A percentile compares a stretch with the other conserved stretches of the same genome.
phyloP scores from a whole-genome alignment of 1,284 basidiomycete species.

The Schizophyllum amplum region DNA sequence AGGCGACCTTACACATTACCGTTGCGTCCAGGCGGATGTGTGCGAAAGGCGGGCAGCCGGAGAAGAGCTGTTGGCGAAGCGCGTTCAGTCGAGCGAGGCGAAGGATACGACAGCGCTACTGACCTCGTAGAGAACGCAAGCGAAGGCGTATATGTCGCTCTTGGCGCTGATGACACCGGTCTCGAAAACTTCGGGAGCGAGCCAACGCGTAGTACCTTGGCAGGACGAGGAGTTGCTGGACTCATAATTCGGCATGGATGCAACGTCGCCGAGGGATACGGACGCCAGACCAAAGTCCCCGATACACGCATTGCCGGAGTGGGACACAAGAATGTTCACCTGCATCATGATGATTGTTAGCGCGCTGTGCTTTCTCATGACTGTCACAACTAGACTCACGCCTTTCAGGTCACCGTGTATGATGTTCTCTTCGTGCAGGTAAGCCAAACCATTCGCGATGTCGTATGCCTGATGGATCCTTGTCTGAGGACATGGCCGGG shows the following conservation, averaged over 20 bases:
- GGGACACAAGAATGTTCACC: slow-evolving; percentile 26
- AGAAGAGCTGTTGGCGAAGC: slow-evolving; percentile 8
- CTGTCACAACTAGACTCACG: slow-evolving; percentile 16
- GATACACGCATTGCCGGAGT: slow-evolving; percentile 18
- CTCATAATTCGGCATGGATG: too few relatives aligned
- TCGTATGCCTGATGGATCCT: slow-evolving; percentile 16
- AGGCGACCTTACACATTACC: slow-evolving; percentile 10
- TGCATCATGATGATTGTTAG: slow-evolving; percentile 8
- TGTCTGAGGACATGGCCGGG: not conserved
- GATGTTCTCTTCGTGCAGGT: slow-evolving; percentile 24
- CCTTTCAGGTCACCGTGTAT: slow-evolving; percentile 31
- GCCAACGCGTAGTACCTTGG: slow-evolving; percentile 14
- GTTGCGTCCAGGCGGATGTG: slow-evolving; percentile 7
- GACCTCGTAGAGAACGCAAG: slow-evolving; percentile 20
- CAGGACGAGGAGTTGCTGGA: not conserved
- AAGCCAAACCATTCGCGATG: slow-evolving; percentile 23
- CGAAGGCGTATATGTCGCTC: slow-evolving; percentile 22
- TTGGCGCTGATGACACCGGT: slow-evolving; percentile 8
- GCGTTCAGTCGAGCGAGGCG: not conserved
- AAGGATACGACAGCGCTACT: not conserved
- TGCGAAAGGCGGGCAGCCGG: slow-evolving; percentile 12
- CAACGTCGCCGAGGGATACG: slow-evolving; percentile 7
- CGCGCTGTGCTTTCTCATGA: not conserved
- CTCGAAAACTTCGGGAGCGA: slow-evolving; percentile 17
- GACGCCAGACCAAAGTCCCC: slow-evolving; percentile 23